Evolutionary conservation across 768 basidiomycete species (phyloP).

Genomic region (Xerocomellus chrysenteron): DNA sequence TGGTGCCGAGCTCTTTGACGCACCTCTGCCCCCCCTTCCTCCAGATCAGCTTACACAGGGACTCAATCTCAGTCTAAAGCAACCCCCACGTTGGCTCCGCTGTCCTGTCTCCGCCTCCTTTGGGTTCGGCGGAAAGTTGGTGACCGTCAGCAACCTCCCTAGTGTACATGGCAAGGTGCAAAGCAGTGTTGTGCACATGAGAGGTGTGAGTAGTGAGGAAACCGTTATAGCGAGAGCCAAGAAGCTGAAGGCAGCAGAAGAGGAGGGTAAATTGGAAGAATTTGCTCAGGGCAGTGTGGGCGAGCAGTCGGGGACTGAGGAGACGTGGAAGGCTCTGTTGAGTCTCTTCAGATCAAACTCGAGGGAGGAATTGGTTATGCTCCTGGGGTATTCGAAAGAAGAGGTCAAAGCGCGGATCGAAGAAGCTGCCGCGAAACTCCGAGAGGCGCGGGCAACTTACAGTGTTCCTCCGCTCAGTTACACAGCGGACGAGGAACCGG

Average conservation of each 20-base stretch:
- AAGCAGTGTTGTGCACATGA: conserved; percentile 76
- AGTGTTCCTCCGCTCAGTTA: conserved; percentile 33
- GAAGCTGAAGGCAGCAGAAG: conserved; percentile 61
- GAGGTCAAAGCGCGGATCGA: conserved; percentile 78
- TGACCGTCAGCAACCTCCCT: conserved; percentile 76
- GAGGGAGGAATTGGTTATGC: conserved; percentile 82
- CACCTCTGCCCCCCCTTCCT: conserved; percentile 45
- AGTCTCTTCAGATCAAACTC: conserved; percentile 89
- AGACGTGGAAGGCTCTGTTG: conserved; percentile 84
- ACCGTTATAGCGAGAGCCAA: conserved; percentile 72
- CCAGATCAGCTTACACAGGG: conserved; percentile 43
- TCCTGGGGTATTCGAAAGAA: conserved; percentile 90
- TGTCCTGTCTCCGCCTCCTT: conserved; percentile 80
- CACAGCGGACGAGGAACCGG: conserved; percentile 40
- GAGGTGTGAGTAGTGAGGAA: conserved; percentile 74
- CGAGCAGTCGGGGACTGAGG: conserved; percentile 37
- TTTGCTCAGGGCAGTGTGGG: conserved; percentile 64
- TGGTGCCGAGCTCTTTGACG: conserved; percentile 79
- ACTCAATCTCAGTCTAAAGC: conserved; percentile 78
- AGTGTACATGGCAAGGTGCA: conserved; percentile 76
- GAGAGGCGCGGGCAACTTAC: conserved; percentile 35
- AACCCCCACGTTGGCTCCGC: conserved; percentile 96
- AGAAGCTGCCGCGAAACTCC: conserved; percentile 77
- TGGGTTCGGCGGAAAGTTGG: conserved; percentile 89
- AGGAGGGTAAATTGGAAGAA: conserved; percentile 52